A percentile compares a stretch with the other conserved stretches of the same genome.
Evolutionary conservation across 495 filamentous ascomycete genomes (phyloP).

Genomic region (Penicillium atrosanguineum): DNA sequence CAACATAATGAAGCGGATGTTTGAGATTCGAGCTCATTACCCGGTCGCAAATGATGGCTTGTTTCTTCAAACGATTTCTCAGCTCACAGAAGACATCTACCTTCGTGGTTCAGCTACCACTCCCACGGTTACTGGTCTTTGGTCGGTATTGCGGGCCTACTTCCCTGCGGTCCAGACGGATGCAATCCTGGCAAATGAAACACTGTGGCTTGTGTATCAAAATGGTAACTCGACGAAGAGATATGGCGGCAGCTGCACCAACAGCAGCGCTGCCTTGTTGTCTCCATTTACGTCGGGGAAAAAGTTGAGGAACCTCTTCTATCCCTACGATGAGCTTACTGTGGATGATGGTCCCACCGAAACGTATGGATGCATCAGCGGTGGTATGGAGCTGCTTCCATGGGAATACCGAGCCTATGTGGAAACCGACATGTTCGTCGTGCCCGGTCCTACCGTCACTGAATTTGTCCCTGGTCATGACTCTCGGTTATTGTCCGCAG

Average conservation of each 20-base stretch:
- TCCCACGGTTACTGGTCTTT: conserved; percentile 47
- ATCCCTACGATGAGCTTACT: conserved; percentile 49
- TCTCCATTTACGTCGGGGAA: conserved; percentile 41
- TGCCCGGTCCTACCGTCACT: conserved; percentile 56
- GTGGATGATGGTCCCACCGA: conserved; percentile 20
- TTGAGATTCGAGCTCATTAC: conserved; percentile 45
- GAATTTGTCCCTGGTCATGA: conserved; percentile 60
- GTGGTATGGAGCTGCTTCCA: conserved; percentile 44
- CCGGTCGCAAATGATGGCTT: conserved; percentile 50
- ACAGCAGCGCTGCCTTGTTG: conserved; percentile 35
- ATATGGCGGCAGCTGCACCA: conserved; percentile 41
- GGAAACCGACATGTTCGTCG: conserved; percentile 37
- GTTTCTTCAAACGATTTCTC: conserved; percentile 39
- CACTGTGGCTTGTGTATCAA: conserved; percentile 49
- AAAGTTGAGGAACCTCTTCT: conserved; percentile 49
- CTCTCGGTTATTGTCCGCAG: conserved; percentile 42
- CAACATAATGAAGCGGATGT: conserved; percentile 48
- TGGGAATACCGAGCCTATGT: conserved; percentile 63
- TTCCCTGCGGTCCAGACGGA: background rate
- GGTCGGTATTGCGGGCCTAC: conserved; percentile 47
- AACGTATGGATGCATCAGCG: conserved; percentile 38
- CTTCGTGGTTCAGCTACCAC: conserved; percentile 43
- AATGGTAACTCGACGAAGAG: conserved; percentile 44
- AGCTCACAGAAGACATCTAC: conserved; percentile 41
- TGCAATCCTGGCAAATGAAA: conserved; percentile 25